Percentiles rank a stretch among this genome's conserved stretches.
Conservation (phyloP, 2,329 filamentous ascomycete species). For the Penicillium sp. region DNA sequence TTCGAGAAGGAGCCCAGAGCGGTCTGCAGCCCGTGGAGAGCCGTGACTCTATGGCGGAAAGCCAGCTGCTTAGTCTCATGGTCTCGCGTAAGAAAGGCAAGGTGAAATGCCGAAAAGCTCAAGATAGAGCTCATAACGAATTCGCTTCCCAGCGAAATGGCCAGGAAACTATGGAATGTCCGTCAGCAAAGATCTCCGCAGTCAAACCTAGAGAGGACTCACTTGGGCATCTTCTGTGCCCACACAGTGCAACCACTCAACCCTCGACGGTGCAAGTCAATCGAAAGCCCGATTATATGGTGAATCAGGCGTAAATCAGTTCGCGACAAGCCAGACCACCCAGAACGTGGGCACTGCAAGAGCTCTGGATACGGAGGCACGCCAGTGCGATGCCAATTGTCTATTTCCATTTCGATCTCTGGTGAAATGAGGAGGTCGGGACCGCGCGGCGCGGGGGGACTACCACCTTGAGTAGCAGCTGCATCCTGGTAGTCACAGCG, state of each 20-base stretch:
- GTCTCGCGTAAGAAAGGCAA: slow-evolving; percentile 85
- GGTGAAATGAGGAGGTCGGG: slow-evolving; percentile 78
- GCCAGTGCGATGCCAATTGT: slow-evolving; percentile 79
- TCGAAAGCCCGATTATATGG: slow-evolving; percentile 82
- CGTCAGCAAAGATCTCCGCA: slow-evolving; percentile 22
- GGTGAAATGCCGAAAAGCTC: slow-evolving; percentile 90
- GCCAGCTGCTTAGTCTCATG: slow-evolving; percentile 82
- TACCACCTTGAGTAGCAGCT: slow-evolving; percentile 58
- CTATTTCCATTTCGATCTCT: slow-evolving; percentile 76
- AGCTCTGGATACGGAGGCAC: slow-evolving; percentile 83
- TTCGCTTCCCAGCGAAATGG: slow-evolving; percentile 74
- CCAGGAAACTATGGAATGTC: slow-evolving; percentile 64
- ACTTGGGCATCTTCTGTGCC: slow-evolving; percentile 92
- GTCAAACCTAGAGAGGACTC: slow-evolving; percentile 46
- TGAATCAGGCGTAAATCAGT: slow-evolving; percentile 86
- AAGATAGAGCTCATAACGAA: slow-evolving; percentile 95
- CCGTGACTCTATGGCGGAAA: slow-evolving; percentile 82
- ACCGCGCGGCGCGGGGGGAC: slow-evolving; percentile 52
- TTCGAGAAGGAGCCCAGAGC: slow-evolving; percentile 82
- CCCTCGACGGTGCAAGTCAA: slow-evolving; percentile 73
- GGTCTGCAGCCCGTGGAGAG: slow-evolving; percentile 82
- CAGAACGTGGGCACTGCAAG: slow-evolving; percentile 70
- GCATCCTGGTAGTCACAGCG: slow-evolving; percentile 97
- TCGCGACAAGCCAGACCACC: slow-evolving; percentile 69
- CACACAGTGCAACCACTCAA: slow-evolving; percentile 85